Conservation (phyloP, 2,329 filamentous ascomycete species). For the Aspergillaceae sp. region DNA sequence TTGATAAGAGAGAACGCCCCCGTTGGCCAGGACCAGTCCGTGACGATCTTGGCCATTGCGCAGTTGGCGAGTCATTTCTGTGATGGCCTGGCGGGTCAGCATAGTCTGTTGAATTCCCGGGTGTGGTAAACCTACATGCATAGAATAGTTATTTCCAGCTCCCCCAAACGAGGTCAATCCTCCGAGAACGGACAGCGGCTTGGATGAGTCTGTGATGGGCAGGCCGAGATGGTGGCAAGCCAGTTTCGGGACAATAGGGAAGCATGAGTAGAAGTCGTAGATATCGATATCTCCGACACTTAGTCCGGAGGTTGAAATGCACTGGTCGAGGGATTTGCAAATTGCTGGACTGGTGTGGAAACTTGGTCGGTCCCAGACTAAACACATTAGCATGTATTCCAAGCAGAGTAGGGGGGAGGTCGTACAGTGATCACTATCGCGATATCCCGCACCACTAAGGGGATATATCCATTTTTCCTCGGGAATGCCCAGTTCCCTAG, state of each 20-base stretch:
- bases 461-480: constrained; percentile 55
- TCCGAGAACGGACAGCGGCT: constrained; percentile 54
- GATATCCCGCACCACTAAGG: constrained; percentile 54
- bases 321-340: constrained; percentile 48
- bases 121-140: constrained; percentile 44
- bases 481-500: constrained; percentile 47
- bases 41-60: constrained; percentile 39
- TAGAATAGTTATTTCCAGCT: constrained; percentile 62
- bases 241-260: constrained; percentile 61
- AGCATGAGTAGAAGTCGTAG: constrained; percentile 61
- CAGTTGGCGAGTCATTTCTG: constrained; percentile 48
- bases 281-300: constrained; percentile 48
- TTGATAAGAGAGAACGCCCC: constrained; percentile 58
- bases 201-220: constrained; percentile 35
- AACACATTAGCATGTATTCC: background rate
- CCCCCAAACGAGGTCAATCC: constrained; percentile 62
- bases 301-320: constrained; percentile 42
- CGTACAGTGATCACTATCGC: constrained; percentile 49
- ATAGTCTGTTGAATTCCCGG: background rate
- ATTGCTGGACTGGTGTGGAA: constrained; percentile 53
- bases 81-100: constrained; percentile 35
- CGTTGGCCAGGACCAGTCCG: constrained; percentile 57
- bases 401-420: background rate
- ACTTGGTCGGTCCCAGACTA: constrained; percentile 55
- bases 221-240: constrained; percentile 53